Conservation (phyloP, 176 grass and related monocot genomes). For the Rhipidocladum racemiflorum region DNA sequence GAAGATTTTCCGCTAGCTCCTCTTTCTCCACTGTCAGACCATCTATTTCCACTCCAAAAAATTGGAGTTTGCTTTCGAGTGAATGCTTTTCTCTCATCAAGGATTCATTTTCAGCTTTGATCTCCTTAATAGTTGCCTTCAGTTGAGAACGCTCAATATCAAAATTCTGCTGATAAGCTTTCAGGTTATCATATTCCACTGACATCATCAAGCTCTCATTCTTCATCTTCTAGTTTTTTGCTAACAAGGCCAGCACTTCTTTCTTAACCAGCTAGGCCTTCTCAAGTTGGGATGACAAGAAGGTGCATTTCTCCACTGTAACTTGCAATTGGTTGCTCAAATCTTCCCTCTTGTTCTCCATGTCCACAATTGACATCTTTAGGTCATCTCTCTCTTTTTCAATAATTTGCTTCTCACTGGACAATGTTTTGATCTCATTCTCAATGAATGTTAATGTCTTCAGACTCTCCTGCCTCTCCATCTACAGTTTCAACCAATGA, state of each 20-base stretch:
- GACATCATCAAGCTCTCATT: constrained; percentile 42
- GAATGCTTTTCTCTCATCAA: constrained; percentile 38
- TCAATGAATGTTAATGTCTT: too few relatives aligned
- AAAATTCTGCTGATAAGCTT: constrained; percentile 40
- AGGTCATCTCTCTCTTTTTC: constrained; percentile 46
- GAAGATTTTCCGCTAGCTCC: not conserved
- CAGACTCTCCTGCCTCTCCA: too few relatives aligned
- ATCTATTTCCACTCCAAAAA: constrained; percentile 30
- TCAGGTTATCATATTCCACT: constrained; percentile 40
- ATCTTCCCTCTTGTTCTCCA: constrained; percentile 38
- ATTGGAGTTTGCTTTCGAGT: constrained; percentile 44
- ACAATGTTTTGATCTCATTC: too few relatives aligned
- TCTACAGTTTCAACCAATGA: too few relatives aligned
- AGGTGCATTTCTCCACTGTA: constrained; percentile 26
- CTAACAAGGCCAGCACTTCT: constrained; percentile 34
- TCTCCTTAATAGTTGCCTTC: constrained; percentile 30
- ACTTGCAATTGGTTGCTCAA: constrained; percentile 37
- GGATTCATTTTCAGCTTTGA: constrained; percentile 45
- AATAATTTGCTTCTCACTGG: too few relatives aligned
- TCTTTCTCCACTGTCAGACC: constrained; percentile 42
- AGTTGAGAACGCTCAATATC: constrained; percentile 40
- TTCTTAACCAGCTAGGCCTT: constrained; percentile 40
- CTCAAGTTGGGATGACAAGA: constrained; percentile 36
- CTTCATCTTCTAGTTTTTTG: constrained; percentile 53
- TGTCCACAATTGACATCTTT: constrained; percentile 30